Evolutionary conservation across 306 rosid species (phyloP).

Genomic region (Vachellia pachyceras): DNA sequence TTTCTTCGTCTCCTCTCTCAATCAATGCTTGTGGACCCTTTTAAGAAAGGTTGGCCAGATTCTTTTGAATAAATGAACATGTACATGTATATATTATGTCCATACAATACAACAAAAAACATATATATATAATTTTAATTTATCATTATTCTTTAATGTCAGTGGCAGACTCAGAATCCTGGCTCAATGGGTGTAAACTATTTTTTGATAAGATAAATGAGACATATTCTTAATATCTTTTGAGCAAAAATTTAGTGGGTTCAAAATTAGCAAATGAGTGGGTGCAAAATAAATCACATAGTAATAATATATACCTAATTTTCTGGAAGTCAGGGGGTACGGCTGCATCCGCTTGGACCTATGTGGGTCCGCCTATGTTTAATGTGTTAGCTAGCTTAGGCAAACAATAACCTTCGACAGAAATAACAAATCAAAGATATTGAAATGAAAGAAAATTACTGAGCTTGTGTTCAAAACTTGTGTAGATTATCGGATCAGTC

Average conservation of each 20-base stretch:
- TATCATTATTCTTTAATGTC: too few species aligned
- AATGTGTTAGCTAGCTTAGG: not conserved
- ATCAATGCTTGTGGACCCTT: slow-evolving; percentile 34
- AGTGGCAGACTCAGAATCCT: too few species aligned
- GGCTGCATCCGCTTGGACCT: too few species aligned
- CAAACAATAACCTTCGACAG: not conserved
- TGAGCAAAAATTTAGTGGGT: too few species aligned
- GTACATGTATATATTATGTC: not conserved
- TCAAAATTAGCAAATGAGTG: too few species aligned
- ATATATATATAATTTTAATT: not conserved
- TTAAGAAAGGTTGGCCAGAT: slow-evolving; percentile 30
- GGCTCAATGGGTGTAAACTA: too few species aligned
- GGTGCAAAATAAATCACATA: too few species aligned
- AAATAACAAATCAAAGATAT: not conserved
- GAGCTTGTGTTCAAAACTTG: slow-evolving; percentile 18
- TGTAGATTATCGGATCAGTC: slow-evolving; percentile 24
- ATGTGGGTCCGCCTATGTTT: too few species aligned
- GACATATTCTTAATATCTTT: too few species aligned
- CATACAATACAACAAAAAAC: slow-evolving; percentile 4
- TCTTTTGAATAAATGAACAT: slow-evolving; percentile 15
- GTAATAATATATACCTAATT: too few species aligned
- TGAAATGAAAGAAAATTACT: not conserved
- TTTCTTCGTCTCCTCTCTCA: slow-evolving; percentile 26
- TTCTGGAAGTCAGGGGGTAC: too few species aligned
- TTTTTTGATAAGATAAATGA: too few species aligned